These are phyloP conservation scores for Talaromyces wortmannii DNA, from an alignment of 495 filamentous ascomycete genomes.

Conservation along the genomic window DNA sequence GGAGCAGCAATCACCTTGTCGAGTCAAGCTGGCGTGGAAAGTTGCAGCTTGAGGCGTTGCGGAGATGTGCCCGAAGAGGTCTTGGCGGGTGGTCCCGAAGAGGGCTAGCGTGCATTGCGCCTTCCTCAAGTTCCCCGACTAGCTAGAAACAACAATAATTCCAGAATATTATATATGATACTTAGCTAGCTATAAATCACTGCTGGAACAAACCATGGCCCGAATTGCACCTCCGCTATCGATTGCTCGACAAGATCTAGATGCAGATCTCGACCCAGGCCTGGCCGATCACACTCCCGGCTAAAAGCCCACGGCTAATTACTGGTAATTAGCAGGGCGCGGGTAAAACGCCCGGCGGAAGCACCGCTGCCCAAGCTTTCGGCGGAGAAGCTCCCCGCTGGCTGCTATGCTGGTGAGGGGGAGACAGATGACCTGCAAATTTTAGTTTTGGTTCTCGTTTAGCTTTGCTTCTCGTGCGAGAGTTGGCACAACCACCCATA, in stretches of 20 bases:
- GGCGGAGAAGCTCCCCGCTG: background rate
- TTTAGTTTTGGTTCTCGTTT: background rate
- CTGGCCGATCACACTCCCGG: background rate
- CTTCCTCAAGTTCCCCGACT: too few relatives aligned
- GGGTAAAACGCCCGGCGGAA: background rate
- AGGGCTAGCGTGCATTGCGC: too few relatives aligned
- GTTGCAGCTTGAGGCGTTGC: background rate
- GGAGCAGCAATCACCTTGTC: too few relatives aligned
- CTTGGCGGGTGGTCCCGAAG: too few relatives aligned
- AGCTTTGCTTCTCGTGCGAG: too few relatives aligned
- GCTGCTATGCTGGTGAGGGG: background rate
- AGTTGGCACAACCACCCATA: background rate
- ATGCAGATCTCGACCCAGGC: too few relatives aligned
- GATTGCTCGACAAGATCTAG: too few relatives aligned
- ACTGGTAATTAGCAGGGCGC: background rate
- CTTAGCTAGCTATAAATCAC: too few relatives aligned
- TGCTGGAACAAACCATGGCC: too few relatives aligned
- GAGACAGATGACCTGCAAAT: constrained; percentile 4
- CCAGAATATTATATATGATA: too few relatives aligned
- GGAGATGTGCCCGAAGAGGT: background rate
- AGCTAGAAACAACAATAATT: too few relatives aligned
- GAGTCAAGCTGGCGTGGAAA: background rate
- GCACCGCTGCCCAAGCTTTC: background rate
- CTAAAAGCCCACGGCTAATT: background rate
- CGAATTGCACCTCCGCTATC: too few relatives aligned